These are phyloP conservation scores for Hanseniaspora lachancei DNA, from an alignment of 805 yeast species.

Conservation along the genomic window DNA sequence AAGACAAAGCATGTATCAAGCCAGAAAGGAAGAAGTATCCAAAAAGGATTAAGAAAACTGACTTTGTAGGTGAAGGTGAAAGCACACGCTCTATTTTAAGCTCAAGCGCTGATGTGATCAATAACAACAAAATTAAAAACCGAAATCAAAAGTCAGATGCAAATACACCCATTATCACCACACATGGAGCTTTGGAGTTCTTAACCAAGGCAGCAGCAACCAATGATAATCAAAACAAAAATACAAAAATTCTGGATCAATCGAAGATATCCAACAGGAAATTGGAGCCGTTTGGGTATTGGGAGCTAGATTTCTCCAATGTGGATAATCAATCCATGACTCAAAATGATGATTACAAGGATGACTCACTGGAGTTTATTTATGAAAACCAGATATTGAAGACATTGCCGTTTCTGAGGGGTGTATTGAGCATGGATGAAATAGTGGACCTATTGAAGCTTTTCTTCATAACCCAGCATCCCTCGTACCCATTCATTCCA, in stretches of 20 bases:
- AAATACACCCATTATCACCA: constrained; percentile 23
- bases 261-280: constrained; percentile 13
- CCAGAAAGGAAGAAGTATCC: constrained; percentile 5
- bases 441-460: constrained; percentile 44
- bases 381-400: neutral
- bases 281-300: constrained; percentile 5
- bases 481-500: constrained; percentile 81
- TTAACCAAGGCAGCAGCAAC: constrained; percentile 67
- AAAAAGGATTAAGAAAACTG: neutral
- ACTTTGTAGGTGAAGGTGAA: neutral
- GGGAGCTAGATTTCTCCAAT: constrained; percentile 2
- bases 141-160: neutral
- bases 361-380: constrained; percentile 20
- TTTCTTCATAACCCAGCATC: constrained; percentile 71
- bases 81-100: neutral
- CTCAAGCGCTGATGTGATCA: no score
- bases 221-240: neutral
- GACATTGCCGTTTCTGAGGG: constrained; percentile 28
- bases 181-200: constrained; percentile 54
- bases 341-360: neutral
- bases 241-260: neutral
- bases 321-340: neutral
- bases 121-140: neutral
- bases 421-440: constrained; percentile 48
- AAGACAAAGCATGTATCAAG: constrained; percentile 67